Percentiles rank a stretch among this genome's conserved stretches.
These are phyloP conservation scores for Penicillium odoratum DNA, from an alignment of 495 filamentous ascomycete species.

Conservation along the genomic window DNA sequence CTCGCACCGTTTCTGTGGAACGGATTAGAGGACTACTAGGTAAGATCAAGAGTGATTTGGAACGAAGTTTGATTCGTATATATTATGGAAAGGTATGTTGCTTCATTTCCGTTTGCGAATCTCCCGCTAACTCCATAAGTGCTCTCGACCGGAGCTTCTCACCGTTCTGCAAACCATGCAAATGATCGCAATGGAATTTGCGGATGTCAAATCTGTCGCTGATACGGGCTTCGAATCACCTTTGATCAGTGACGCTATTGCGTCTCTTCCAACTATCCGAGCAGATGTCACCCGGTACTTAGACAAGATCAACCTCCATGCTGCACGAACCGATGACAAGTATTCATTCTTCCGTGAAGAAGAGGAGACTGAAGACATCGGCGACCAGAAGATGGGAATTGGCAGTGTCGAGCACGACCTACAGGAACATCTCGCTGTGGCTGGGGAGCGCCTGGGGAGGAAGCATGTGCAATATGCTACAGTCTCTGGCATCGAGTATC, in stretches of 20 bases:
- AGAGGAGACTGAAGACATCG: constrained; percentile 81
- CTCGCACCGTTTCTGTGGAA: constrained; percentile 65
- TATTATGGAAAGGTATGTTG: constrained; percentile 79
- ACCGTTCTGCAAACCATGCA: constrained; percentile 82
- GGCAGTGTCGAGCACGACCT: constrained; percentile 86
- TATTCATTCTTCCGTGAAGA: constrained; percentile 90
- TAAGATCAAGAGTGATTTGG: constrained; percentile 78
- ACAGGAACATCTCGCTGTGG: constrained; percentile 68
- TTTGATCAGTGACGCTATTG: constrained; percentile 71
- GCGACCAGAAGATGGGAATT: constrained; percentile 87
- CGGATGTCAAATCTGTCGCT: constrained; percentile 58
- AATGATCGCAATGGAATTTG: constrained; percentile 72
- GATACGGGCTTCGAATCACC: constrained; percentile 74
- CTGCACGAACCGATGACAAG: constrained; percentile 85
- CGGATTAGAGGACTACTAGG: constrained; percentile 67
- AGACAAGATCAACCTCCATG: constrained; percentile 81
- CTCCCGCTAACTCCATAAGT: constrained; percentile 46
- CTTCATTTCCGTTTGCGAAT: not conserved
- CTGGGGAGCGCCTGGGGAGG: constrained; percentile 67
- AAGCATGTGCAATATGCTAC: constrained; percentile 74
- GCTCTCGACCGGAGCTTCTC: constrained; percentile 86
- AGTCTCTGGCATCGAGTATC: constrained; percentile 87
- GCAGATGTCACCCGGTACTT: constrained; percentile 70
- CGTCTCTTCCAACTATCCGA: constrained; percentile 72
- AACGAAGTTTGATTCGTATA: constrained; percentile 89